These are phyloP conservation scores for Sordariomycetes sp. DNA, from an alignment of 2,329 filamentous ascomycete species.

Conservation along the genomic window DNA sequence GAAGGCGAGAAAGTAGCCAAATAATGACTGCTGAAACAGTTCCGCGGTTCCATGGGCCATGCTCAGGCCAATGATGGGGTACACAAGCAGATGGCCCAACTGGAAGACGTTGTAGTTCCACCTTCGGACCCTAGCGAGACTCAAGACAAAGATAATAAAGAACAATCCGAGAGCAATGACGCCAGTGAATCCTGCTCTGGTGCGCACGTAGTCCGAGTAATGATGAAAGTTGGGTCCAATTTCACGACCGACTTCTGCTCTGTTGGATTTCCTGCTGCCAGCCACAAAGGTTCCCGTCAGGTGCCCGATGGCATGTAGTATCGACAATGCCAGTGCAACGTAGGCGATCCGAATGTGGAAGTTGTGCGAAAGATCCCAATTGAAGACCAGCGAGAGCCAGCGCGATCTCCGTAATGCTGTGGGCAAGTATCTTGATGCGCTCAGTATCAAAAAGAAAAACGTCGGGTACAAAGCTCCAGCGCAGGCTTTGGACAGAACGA, in stretches of 20 bases:
- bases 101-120: constrained; percentile 50
- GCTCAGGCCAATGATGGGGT: constrained; percentile 45
- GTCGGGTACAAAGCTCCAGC: constrained; percentile 48
- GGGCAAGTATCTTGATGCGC: constrained; percentile 47
- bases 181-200: constrained; percentile 40
- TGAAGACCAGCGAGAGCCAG: constrained; percentile 42
- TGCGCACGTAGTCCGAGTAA: constrained; percentile 36
- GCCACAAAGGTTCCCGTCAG: constrained; percentile 41
- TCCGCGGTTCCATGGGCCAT: constrained; percentile 42
- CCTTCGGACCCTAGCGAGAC: constrained; percentile 37
- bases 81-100: constrained; percentile 47
- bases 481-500: constrained; percentile 43
- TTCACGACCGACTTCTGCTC: constrained; percentile 31
- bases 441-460: constrained; percentile 47
- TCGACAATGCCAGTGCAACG: constrained; percentile 37
- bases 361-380: constrained; percentile 44
- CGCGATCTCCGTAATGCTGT: constrained; percentile 42
- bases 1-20: constrained; percentile 46
- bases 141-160: constrained; percentile 36
- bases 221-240: constrained; percentile 32
- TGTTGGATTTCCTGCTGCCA: constrained; percentile 33
- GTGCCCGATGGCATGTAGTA: constrained; percentile 44
- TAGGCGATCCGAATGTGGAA: constrained; percentile 48
- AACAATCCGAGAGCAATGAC: constrained; percentile 38
- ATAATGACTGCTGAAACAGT: constrained; percentile 44